Conservation (phyloP, 352 stramenopile genomes). For the Phytophthora citricola region DNA sequence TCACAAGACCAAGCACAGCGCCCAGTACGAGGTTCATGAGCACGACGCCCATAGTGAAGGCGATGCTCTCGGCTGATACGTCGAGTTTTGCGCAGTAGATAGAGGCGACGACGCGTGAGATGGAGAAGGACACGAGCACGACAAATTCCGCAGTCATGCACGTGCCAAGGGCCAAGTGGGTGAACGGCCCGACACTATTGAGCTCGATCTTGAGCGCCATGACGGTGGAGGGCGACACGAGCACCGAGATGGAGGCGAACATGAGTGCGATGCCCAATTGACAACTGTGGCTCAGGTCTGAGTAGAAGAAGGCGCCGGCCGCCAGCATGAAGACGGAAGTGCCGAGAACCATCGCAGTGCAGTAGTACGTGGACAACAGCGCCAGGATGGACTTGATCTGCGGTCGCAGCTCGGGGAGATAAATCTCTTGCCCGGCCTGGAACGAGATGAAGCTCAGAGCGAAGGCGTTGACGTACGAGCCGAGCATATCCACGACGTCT, state of each 20-base stretch:
- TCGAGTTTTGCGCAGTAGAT: slow-evolving; percentile 66
- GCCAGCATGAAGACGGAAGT: slow-evolving; percentile 52
- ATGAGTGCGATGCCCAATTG: slow-evolving; percentile 68
- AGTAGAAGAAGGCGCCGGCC: slow-evolving; percentile 64
- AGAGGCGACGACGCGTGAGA: slow-evolving; percentile 65
- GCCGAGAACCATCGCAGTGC: slow-evolving; percentile 54
- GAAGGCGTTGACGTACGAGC: slow-evolving; percentile 61
- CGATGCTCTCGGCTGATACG: slow-evolving; percentile 53
- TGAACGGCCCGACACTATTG: slow-evolving; percentile 70
- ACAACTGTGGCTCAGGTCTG: slow-evolving; percentile 45
- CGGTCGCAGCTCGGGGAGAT: slow-evolving; percentile 57
- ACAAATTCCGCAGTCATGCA: slow-evolving; percentile 76
- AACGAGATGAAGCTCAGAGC: slow-evolving; percentile 77
- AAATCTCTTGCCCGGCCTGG: slow-evolving; percentile 74
- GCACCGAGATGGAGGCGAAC: slow-evolving; percentile 72
- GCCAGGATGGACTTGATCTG: slow-evolving; percentile 65
- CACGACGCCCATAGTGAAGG: slow-evolving; percentile 61
- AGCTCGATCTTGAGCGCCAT: slow-evolving; percentile 83
- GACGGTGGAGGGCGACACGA: slow-evolving; percentile 69
- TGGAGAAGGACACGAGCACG: slow-evolving; percentile 70
- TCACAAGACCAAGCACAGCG: slow-evolving; percentile 51
- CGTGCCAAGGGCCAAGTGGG: slow-evolving; percentile 66
- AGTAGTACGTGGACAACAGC: slow-evolving; percentile 52
- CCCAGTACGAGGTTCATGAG: slow-evolving; percentile 63
- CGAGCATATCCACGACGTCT: slow-evolving; percentile 50